These are phyloP conservation scores for Plantago ovata DNA, from an alignment of 257 asterid species.

Conservation along the genomic window DNA sequence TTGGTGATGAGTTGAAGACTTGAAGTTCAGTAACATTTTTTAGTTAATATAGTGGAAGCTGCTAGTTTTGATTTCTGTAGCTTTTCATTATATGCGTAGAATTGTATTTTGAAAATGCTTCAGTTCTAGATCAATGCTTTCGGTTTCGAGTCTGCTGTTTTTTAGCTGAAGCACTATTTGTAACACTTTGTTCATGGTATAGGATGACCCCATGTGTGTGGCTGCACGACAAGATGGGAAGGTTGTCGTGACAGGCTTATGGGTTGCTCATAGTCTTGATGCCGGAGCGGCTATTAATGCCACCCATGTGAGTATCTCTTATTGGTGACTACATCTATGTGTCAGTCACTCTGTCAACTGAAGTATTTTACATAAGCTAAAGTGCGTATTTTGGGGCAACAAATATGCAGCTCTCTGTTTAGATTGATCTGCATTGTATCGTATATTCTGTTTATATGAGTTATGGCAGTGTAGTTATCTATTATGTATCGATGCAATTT, in stretches of 20 bases:
- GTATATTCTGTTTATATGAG: background rate
- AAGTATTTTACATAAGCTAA: background rate
- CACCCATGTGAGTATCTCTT: constrained; percentile 41
- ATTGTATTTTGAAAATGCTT: background rate
- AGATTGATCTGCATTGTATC: background rate
- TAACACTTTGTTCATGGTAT: constrained; percentile 15
- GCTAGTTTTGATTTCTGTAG: no score
- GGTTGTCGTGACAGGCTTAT: constrained; percentile 56
- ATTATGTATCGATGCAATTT: background rate
- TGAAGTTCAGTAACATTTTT: no score
- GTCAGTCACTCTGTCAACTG: background rate
- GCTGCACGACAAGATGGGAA: constrained; percentile 79
- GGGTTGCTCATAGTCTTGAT: constrained; percentile 85
- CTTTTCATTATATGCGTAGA: no score
- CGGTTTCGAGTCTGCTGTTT: background rate
- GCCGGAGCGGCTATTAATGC: constrained; percentile 55
- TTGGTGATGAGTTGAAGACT: background rate
- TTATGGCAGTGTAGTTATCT: background rate
- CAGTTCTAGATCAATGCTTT: background rate
- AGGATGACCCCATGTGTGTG: constrained; percentile 82
- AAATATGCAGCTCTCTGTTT: constrained; percentile 9
- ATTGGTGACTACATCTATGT: background rate
- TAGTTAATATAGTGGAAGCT: no score
- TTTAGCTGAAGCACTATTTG: background rate
- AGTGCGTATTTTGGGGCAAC: background rate